These are phyloP conservation scores for Akanthomyces uredinophilus DNA, from an alignment of 2,329 filamentous ascomycete species.

Conservation along the genomic window DNA sequence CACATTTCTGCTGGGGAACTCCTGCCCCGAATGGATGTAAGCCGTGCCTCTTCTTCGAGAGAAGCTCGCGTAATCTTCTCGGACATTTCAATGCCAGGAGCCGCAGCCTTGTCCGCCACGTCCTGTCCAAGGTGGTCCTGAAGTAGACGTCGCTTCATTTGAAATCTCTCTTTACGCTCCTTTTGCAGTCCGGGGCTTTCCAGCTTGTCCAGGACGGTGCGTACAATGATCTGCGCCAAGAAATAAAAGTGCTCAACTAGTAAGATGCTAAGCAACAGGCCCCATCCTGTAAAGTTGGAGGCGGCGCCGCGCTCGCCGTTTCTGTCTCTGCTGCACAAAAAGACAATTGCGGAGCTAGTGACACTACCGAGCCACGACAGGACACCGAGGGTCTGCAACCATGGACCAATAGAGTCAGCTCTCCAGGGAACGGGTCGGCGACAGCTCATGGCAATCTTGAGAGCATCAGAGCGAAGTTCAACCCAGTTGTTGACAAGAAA, in stretches of 20 bases:
- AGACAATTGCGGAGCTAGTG: conserved; percentile 81
- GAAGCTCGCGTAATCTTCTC: conserved; percentile 60
- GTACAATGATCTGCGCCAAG: conserved; percentile 66
- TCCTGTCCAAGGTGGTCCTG: conserved; percentile 64
- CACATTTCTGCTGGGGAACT: conserved; percentile 48
- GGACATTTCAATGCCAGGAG: conserved; percentile 43
- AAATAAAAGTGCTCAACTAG: conserved; percentile 88
- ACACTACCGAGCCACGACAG: conserved; percentile 91
- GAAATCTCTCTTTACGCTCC: conserved; percentile 74
- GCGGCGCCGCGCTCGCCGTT: conserved; percentile 62
- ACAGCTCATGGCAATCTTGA: conserved; percentile 89
- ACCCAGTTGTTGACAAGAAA: conserved; percentile 97
- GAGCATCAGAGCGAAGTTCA: conserved; percentile 84
- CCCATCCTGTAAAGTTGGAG: conserved; percentile 71
- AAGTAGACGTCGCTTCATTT: conserved; percentile 73
- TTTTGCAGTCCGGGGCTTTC: conserved; percentile 84
- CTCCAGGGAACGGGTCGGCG: conserved; percentile 85
- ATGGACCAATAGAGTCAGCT: conserved; percentile 90
- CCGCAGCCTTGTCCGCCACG: conserved; percentile 43
- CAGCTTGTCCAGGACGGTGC: conserved; percentile 68
- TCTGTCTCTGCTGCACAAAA: conserved; percentile 72
- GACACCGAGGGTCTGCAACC: conserved; percentile 79
- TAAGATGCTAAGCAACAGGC: conserved; percentile 73
- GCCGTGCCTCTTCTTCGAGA: conserved; percentile 59
- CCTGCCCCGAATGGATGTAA: conserved; percentile 43